These are phyloP conservation scores for Hypoxylon sp. DNA, from an alignment of 2,329 filamentous ascomycete genomes.

Conservation along the genomic window DNA sequence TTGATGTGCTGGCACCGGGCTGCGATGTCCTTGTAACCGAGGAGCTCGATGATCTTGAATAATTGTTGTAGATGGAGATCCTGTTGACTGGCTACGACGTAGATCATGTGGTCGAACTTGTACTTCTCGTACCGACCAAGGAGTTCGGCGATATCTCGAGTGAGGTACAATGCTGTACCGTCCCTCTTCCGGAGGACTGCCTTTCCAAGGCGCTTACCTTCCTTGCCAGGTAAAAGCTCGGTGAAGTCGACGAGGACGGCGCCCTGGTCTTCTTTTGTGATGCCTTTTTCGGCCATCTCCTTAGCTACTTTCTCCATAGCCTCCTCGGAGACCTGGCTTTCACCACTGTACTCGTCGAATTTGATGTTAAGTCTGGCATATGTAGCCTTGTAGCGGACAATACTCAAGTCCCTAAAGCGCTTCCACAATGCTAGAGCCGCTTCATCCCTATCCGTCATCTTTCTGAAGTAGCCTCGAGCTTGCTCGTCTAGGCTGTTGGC, in stretches of 20 bases:
- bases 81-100: constrained; percentile 80
- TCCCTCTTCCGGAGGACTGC: constrained; percentile 80
- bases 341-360: constrained; percentile 78
- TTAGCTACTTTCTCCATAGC: constrained; percentile 76
- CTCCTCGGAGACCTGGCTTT: constrained; percentile 78
- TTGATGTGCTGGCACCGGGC: constrained; percentile 80
- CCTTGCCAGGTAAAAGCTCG: constrained; percentile 75
- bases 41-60: constrained; percentile 81
- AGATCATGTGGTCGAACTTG: constrained; percentile 84
- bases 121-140: constrained; percentile 72
- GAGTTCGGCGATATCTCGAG: constrained; percentile 82
- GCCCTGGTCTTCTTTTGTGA: constrained; percentile 79
- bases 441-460: constrained; percentile 72
- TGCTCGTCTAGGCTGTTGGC: constrained; percentile 63
- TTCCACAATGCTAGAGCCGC: constrained; percentile 70
- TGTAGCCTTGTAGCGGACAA: constrained; percentile 69
- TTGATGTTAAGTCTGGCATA: constrained; percentile 73
- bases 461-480: constrained; percentile 73
- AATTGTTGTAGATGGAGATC: constrained; percentile 81
- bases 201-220: constrained; percentile 78
- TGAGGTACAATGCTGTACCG: constrained; percentile 83
- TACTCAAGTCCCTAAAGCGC: constrained; percentile 71
- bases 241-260: constrained; percentile 80
- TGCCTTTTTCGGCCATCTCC: constrained; percentile 73
- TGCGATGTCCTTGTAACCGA: constrained; percentile 77